phyloP scores from a whole-genome alignment of 768 basidiomycete species.

The Termitomyces sp. region DNA sequence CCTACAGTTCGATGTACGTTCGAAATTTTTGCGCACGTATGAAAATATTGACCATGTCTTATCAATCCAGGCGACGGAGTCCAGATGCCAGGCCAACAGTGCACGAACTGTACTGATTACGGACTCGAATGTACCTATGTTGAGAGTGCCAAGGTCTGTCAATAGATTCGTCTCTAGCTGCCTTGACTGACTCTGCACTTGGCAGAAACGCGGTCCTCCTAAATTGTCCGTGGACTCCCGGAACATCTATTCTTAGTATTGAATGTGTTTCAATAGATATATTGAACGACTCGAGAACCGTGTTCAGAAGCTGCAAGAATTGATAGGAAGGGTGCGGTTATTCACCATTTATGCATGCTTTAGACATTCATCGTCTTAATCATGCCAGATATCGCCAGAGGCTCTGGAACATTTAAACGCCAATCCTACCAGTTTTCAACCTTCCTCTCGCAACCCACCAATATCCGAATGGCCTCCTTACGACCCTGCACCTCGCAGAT shows the following conservation, averaged over 20 bases:
- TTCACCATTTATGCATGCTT: neutral
- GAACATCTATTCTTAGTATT: neutral
- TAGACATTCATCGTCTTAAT: neutral
- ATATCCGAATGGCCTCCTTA: neutral
- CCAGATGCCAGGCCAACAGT: slow-evolving; percentile 58
- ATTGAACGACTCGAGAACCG: slow-evolving; percentile 58
- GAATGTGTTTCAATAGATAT: slow-evolving; percentile 30
- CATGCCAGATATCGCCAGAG: slow-evolving; percentile 52
- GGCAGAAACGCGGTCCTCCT: slow-evolving; percentile 54
- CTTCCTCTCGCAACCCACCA: neutral
- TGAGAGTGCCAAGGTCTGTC: slow-evolving; percentile 61
- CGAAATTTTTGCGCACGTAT: neutral
- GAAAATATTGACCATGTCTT: neutral
- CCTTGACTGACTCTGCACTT: neutral
- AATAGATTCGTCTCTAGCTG: neutral
- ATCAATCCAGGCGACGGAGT: slow-evolving; percentile 57
- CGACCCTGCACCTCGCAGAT: slow-evolving; percentile 3
- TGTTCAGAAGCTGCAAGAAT: slow-evolving; percentile 54
- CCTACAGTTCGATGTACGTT: slow-evolving; percentile 57
- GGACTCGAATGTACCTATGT: slow-evolving; percentile 66
- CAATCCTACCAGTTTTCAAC: neutral
- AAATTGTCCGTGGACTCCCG: slow-evolving; percentile 41
- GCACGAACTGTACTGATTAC: slow-evolving; percentile 67
- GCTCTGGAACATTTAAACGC: slow-evolving; percentile 13
- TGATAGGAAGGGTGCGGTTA: slow-evolving; percentile 35